Conservation (phyloP, 495 filamentous ascomycete species). For the Aspergillus hancockii region DNA sequence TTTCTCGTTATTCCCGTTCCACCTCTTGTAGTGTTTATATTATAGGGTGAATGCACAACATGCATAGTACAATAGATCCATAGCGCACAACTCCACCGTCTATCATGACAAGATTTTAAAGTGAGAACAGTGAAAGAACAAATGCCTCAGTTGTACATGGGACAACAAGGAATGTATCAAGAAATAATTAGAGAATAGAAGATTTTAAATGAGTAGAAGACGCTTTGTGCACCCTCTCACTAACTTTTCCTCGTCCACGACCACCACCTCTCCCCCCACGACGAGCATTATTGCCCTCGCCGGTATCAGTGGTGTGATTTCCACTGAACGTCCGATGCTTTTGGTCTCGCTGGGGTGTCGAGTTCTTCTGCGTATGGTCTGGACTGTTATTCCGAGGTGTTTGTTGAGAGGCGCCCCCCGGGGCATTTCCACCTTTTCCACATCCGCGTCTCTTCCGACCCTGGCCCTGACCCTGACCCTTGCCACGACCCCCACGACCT, state of each 20-base stretch:
- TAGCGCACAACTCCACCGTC: background rate
- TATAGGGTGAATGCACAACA: background rate
- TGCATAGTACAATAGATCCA: background rate
- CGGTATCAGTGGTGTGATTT: conserved; percentile 2
- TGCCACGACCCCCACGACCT: conserved; percentile 32
- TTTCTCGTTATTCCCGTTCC: background rate
- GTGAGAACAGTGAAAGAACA: background rate
- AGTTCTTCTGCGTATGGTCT: background rate
- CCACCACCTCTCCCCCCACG: conserved; percentile 22
- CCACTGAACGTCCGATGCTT: conserved; percentile 14
- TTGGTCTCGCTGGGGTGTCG: conserved; percentile 10
- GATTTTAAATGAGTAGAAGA: background rate
- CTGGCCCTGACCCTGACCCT: conserved; percentile 14
- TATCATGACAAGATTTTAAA: background rate
- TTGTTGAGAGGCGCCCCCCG: background rate
- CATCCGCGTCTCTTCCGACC: conserved; percentile 29
- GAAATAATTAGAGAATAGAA: background rate
- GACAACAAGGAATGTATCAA: background rate
- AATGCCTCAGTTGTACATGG: background rate
- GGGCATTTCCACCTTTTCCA: background rate
- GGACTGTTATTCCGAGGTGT: conserved; percentile 12
- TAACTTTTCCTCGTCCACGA: conserved; percentile 10
- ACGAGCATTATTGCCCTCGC: conserved; percentile 3
- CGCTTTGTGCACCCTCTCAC: background rate
- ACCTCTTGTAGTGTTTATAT: background rate